Base-by-base conservation (phyloP, 768 basidiomycete species). In the Infundibulicybe gibba region DNA sequence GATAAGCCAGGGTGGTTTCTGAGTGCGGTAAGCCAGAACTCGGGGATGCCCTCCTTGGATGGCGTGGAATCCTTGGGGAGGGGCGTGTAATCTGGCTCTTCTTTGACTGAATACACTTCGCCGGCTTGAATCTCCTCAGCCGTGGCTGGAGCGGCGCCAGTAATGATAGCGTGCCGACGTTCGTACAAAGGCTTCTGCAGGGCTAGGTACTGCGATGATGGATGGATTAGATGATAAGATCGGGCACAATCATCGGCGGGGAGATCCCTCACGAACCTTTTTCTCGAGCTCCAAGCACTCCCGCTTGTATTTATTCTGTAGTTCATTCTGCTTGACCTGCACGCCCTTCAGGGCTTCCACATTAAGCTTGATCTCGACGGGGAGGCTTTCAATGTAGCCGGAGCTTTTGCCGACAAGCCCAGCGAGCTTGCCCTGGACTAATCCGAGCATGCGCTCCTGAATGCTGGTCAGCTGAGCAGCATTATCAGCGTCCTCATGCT, bases 11-110 rank as follows among this genome's bases (percentile, higher is more conserved):
- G 66, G 65, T 98, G 94, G 68, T 97, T 98, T 54, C 89, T 83
- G 45, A 98, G 76, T 2, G 94, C 92, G 1, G 97, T 98, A 57
- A 97, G 83, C 95, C 95, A 99, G 79, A 99, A 99, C 58, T 95
- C 87, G 43, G 94, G 91, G 55, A 99, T 90, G 44, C 85, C 76
- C 14, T 59, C 40, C 42, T 74, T 51, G 32, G 69, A 66, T 12
- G 65, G 68, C 1, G 74, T 61, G 31, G 66, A 58, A 48, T 78
- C 82, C 50, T 72, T 76, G 45, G 82, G 69, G 12, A 91, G 74
- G 15, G 80, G 73, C 20, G 70, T 71, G 66, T 87, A 86, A 0
- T 84, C 76, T 21, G 76, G 80, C 53, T 94, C 84, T 43, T 90
- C 90, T 61, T 94, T 87, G 53, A 76, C 61, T 3, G 85, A 82